Base-by-base conservation (phyloP, 768 basidiomycete species). In the Suillus lakei region DNA sequence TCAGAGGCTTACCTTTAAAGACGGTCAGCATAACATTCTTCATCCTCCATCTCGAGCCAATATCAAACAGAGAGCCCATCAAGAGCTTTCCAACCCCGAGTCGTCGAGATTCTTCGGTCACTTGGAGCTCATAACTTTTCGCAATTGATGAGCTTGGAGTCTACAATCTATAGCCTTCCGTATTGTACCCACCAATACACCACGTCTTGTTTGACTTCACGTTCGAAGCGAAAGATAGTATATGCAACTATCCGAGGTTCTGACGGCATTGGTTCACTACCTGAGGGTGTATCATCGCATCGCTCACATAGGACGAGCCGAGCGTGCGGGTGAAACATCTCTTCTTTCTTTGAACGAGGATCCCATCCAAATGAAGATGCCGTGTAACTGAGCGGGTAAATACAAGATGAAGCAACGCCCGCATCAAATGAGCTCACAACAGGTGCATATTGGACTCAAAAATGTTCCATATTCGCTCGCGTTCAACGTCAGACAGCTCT, bases 81-180 rank as follows among this genome's bases (percentile, higher is more conserved):
- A 95, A 73, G 26, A 74, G 69, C 64, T 76, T 84, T 0, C 93
- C 93, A 1, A 92, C 74, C 3, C 93, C 91, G 32, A 73, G 73
- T 5, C 89, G 79, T 65, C 82, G 84, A 16, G 70, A 75, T 1
- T 69, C 53, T 43, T 75, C 58, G 0, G 80, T 75, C 3, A 94
- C 84, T 70, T 95, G 93, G 4, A 94, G 76, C 60, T 95, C 93
- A 72, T 95, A 95, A 73, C 93, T 95, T 64, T 34, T 48, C 12
- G 13, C 15, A 38, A 50, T 36, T 66, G 60, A 65, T 56, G 15
- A 46, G 38, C 54, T 12, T 21, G 26, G 26, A 59, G 26, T 28
- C 6, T 28, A 10, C n/a, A 62, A 32, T 26, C 30, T 32, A 18
- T 21, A 64, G 30, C 16, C 38, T 41, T 54, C 44, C 6, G 8